Evolutionary conservation across 164 flowering plant species (phyloP), one percentile per base, ranked within the genome.

Genomic region (Houttuynia cordata): DNA sequence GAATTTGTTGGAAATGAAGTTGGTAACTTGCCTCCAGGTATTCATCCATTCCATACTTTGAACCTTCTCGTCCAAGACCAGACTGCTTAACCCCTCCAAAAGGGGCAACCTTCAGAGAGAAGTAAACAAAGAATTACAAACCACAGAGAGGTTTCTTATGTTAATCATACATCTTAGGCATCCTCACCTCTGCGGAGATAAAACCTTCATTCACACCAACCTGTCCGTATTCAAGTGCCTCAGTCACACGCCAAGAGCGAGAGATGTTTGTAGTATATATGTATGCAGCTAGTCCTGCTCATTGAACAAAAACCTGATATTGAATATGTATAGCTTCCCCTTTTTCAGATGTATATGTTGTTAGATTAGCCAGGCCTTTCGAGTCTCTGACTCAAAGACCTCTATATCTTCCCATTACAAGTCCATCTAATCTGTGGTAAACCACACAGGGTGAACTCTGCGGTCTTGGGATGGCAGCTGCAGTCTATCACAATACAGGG

Each of bases 21-120:
- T 30, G 51, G 45, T 17, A 34, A 74, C 78, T 68, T 73, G 86
- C 99, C 67, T 94, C 97, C 59, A 86, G 64, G 64, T 83, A 94
- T 58, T 94, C 99, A 68, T 93, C 97, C 69, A 90, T 81, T 51
- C 97, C 97, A 62, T 91, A 94, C 66, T 90, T 94, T 62, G 97
- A 94, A 57, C 97, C 99, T 76, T 88, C 97, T 58, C 97, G 75
- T 51, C 99, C 99, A 64, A 93, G 92, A 63, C 99, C 99, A 37
- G 97, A 90, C 70, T 94, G 89, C 57, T 94, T 94, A 55, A 86
- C 73, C 39, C 99, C 97, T 64, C 97, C 97, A 75, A 93, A 93
- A 62, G 99, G 99, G 63, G 97, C 99, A 68, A 94, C 99, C 99
- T 90, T 71, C 72, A 71, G 18, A 19, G 21, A 54, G 12, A 13